Evolutionary conservation across 192 early-diverging fungal species (phyloP).

Genomic region (Geosiphon pyriformis): DNA sequence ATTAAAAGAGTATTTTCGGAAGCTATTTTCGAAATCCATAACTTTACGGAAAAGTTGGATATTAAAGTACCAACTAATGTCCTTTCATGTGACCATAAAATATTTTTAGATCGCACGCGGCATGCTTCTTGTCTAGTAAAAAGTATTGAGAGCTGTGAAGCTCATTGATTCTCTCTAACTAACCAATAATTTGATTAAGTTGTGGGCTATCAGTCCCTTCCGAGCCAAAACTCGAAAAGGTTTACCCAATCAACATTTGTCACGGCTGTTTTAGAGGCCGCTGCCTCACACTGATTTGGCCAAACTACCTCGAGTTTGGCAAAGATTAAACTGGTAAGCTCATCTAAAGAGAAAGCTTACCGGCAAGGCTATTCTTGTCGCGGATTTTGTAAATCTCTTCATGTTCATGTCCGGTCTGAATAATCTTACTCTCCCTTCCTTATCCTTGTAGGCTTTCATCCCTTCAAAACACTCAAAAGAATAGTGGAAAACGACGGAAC

Average conservation of each 20-base stretch:
- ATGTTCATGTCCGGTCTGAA: constrained; percentile 99
- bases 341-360: too few species aligned
- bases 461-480: constrained; percentile 92
- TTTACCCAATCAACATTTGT: too few species aligned
- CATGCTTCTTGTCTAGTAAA: too few species aligned
- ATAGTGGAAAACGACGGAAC: constrained; percentile 91
- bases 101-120: too few species aligned
- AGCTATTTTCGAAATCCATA: background rate
- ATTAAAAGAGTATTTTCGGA: background rate
- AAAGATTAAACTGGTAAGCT: constrained; percentile 8
- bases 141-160: too few species aligned
- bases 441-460: constrained; percentile 89
- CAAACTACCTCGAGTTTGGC: constrained; percentile 6
- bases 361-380: constrained; percentile 77
- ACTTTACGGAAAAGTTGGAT: background rate
- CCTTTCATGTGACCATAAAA: background rate
- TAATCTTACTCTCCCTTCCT: constrained; percentile 76
- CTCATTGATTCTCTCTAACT: too few species aligned
- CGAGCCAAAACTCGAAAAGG: too few species aligned
- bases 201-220: too few species aligned
- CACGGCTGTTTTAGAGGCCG: too few species aligned
- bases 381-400: constrained; percentile 76
- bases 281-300: too few species aligned
- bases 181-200: too few species aligned
- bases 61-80: background rate